Conservation (phyloP, 2,329 filamentous ascomycete species). For the Apiospora pterosperma region DNA sequence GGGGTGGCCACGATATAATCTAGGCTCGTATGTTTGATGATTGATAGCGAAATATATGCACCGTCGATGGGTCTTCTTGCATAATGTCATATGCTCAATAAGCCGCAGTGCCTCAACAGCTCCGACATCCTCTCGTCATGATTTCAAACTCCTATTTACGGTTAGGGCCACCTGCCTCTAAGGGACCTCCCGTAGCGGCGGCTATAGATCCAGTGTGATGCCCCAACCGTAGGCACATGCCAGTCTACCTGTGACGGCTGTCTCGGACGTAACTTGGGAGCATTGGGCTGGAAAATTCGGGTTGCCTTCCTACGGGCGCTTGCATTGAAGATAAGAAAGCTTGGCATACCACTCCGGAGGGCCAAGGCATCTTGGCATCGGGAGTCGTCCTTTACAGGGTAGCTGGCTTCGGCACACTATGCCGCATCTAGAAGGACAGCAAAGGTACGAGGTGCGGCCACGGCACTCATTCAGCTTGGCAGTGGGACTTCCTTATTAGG, state of each 20-base stretch:
- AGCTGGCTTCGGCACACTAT: conserved; percentile 3
- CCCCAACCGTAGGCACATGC: background rate
- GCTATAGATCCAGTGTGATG: background rate
- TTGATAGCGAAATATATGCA: background rate
- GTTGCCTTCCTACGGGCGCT: background rate
- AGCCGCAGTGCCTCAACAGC: background rate
- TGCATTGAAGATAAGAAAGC: conserved; percentile 1
- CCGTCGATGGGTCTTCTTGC: background rate
- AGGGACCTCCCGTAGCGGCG: background rate
- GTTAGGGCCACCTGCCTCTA: background rate
- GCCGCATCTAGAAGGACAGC: conserved; percentile 7
- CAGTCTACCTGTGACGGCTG: background rate
- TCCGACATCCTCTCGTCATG: background rate
- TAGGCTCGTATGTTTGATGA: background rate
- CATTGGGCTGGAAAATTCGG: background rate
- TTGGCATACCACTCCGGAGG: background rate
- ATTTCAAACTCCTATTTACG: background rate
- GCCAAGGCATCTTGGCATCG: conserved; percentile 1
- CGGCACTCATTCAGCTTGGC: conserved; percentile 4
- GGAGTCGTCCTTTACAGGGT: conserved; percentile 5
- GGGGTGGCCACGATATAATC: background rate
- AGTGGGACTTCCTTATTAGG: background rate
- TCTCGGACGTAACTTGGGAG: background rate
- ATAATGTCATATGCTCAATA: background rate
- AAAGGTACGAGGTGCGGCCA: background rate